Evolutionary conservation across 495 filamentous ascomycete species (phyloP).

Genomic region (Niebla homalea): DNA sequence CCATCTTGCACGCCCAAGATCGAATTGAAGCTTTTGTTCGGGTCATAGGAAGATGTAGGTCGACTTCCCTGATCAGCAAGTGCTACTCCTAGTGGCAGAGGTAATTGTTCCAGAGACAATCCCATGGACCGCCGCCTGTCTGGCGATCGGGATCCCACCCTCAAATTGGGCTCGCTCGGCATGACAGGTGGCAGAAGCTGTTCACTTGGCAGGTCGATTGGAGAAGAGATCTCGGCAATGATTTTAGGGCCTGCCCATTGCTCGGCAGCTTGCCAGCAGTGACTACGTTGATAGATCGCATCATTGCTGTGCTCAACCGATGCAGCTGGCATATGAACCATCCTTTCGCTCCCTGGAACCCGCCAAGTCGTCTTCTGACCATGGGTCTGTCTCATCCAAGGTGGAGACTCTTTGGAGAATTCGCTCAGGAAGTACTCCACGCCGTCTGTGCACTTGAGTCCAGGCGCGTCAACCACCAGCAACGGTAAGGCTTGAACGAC

Average conservation of each 20-base stretch:
- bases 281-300: conserved; percentile 76
- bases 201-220: conserved; percentile 22
- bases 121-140: conserved; percentile 32
- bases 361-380: conserved; percentile 62
- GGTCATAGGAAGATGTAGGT: conserved; percentile 29
- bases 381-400: conserved; percentile 68
- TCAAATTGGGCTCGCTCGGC: conserved; percentile 25
- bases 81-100: conserved; percentile 36
- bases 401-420: conserved; percentile 64
- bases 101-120: conserved; percentile 37
- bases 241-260: conserved; percentile 40
- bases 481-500: conserved; percentile 83
- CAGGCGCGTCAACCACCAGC: conserved; percentile 77
- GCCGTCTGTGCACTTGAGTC: conserved; percentile 57
- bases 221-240: neutral
- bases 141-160: conserved; percentile 27
- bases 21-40: conserved; percentile 40
- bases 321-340: conserved; percentile 68
- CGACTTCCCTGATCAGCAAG: conserved; percentile 27
- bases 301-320: conserved; percentile 81
- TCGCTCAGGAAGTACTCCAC: conserved; percentile 98
- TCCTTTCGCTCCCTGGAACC: conserved; percentile 52
- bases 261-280: conserved; percentile 81
- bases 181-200: conserved; percentile 20
- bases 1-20: conserved; percentile 36